Conservation (phyloP, 2,329 filamentous ascomycete species). For the Trichoderma lentiforme region DNA sequence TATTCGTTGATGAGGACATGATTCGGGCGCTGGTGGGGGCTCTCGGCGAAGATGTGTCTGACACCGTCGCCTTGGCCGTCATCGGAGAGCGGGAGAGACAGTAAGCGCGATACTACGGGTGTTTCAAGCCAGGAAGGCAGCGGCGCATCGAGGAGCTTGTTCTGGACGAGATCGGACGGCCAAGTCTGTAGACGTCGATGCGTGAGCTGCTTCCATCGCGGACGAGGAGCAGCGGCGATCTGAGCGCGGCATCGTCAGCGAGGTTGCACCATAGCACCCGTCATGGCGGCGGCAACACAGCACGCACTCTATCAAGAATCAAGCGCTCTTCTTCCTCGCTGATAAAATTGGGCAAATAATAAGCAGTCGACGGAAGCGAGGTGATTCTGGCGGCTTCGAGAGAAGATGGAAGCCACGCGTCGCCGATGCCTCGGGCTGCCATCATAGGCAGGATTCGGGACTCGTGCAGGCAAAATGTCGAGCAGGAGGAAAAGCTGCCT, state of each 20-base stretch:
- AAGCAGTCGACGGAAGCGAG: conserved; percentile 62
- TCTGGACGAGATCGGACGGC: conserved; percentile 76
- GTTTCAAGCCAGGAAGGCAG: conserved; percentile 72
- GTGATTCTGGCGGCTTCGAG: conserved; percentile 53
- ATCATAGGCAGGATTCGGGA: not conserved
- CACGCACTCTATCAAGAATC: conserved; percentile 65
- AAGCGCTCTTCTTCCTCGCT: conserved; percentile 66
- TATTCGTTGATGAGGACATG: conserved; percentile 96
- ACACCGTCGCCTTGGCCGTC: conserved; percentile 7
- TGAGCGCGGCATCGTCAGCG: conserved; percentile 25
- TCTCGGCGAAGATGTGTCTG: conserved; percentile 52
- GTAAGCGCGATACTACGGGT: conserved; percentile 63
- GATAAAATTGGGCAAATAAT: conserved; percentile 86
- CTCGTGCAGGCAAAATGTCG: not conserved
- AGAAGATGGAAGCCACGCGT: conserved; percentile 40
- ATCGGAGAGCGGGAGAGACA: conserved; percentile 44
- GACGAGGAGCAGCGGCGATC: conserved; percentile 64
- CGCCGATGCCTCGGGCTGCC: conserved; percentile 9
- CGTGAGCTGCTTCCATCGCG: conserved; percentile 82
- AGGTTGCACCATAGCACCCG: not conserved
- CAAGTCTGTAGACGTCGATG: conserved; percentile 88
- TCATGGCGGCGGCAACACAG: not conserved
- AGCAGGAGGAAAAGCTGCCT: not conserved
- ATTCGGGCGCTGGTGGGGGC: conserved; percentile 76
- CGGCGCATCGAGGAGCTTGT: conserved; percentile 70